Evolutionary conservation across 768 basidiomycete genomes (phyloP), one percentile per base, ranked within the genome.

Genomic region (Mycena sanguinolenta): DNA sequence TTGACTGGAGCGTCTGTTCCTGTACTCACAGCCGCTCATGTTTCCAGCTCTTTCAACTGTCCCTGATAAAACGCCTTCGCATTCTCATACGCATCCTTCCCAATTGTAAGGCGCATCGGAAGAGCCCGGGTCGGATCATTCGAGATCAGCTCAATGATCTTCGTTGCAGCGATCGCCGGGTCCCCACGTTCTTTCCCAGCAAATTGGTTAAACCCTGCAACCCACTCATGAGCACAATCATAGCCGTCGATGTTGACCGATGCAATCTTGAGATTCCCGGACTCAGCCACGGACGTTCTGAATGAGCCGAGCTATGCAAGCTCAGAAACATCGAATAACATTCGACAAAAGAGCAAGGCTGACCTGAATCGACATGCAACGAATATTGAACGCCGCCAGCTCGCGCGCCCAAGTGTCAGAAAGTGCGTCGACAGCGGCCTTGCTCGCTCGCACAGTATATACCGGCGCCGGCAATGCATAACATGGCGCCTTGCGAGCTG

Each of bases 391-490:
- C 2, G 0, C 4, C 23, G 42, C 64, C 27, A 58, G 23, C 44
- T 66, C 58, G 4, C 17, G 54, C 19, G 62, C 59, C 57, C 58
- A 66, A 4, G 61, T 68, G 42, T 60, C 65, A 30, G 73, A 67
- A 17, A 72, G 38, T 0, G 71, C 46, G 25, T 75, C 73, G 8
- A 75, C 30, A 0, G 75, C 75, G 16, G 75, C 75, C 64, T 75
- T 75, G n/a, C 66, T 68, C 0, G n/a, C 66, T 68, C 0, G 75
- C 73, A 28, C 70, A 65, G 30, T 75, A 75, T 1, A 75, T 72
- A 0, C 75, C 73, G n/a, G 62, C 70, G 3, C 75, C 75, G 16
- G 67, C 44, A 14, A 74, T 6, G 42, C 65, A 61, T 8, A 74
- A 13, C 53, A 55, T 32, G 1, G 66, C n/a, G 2, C 73, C 75